Base-by-base conservation (phyloP, 1,139 yeast species). In the Yamadazyma dushanensis region DNA sequence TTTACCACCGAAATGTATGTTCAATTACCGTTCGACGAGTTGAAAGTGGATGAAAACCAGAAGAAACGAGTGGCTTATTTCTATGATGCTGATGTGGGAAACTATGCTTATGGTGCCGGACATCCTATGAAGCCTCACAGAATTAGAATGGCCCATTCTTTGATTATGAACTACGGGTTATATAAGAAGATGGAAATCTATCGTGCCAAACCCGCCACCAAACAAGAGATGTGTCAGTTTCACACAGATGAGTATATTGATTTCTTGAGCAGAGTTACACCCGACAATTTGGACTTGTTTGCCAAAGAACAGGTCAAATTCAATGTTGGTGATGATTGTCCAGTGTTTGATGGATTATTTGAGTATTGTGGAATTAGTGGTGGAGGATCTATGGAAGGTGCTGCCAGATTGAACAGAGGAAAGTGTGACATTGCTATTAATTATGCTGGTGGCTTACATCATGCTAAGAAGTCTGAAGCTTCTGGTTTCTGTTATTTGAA, bases 91-190 rank as follows among this genome's bases (percentile, higher is more conserved):
- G 97, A 92, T 59, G 96, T 92, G 34, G 97, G 97, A 24, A 92
- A 92, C 65, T 92, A 90, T 61, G 96, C 97, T 31, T 92, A 92
- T 59, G 97, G 97, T 41, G 94, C 97, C 8, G 97, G 97, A 19
- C 98, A 92, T 61, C 97, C 97, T 34, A 90, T 90, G 97, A 92
- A 92, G 56, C 97, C 97, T 20, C 97, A 90, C 60, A 80, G 97
- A 59, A 90, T 92, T 70, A 83, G 97, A 78, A 90, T 90, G 97
- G 95, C 97, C 6, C 97, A 92, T 61, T 85, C 96, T 23, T 73
- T 92, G 54, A 86, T 92, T 51, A 92, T 92, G 97, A 92, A 92
- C 66, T 92, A 92, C 58, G 98, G 97, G 2, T 73, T 92, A 41
- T 90, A 92, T 69, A 88, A 90, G 63, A 86, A 90, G 65, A 92